These are phyloP conservation scores for Cornus suecica DNA, from an alignment of 148 eudicot species.

Conservation along the genomic window DNA sequence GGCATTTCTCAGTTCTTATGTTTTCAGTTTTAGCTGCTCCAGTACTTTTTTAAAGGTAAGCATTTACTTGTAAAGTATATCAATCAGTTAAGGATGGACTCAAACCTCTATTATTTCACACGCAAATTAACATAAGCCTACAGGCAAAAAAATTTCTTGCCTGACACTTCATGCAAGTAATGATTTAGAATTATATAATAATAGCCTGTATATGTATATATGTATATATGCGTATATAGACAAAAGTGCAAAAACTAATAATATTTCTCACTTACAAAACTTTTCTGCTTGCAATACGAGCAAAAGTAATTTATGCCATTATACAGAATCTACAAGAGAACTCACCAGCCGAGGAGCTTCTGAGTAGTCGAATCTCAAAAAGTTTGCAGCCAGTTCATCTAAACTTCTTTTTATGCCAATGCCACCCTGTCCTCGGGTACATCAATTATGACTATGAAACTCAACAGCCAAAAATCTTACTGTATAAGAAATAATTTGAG, in stretches of 20 bases:
- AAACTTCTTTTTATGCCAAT: conserved; percentile 73
- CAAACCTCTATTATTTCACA: not conserved
- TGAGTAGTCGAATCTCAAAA: conserved; percentile 55
- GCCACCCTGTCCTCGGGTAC: conserved; percentile 62
- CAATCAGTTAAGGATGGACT: not conserved
- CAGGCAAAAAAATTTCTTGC: not conserved
- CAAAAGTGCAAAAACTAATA: too few species aligned
- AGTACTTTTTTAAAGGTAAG: too few species aligned
- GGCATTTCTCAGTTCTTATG: too few species aligned
- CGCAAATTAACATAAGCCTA: not conserved
- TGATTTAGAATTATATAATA: not conserved
- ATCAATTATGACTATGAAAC: not conserved
- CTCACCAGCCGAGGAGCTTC: conserved; percentile 92
- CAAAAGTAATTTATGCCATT: not conserved
- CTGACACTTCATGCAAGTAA: not conserved
- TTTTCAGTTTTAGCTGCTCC: too few species aligned
- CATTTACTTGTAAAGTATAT: too few species aligned
- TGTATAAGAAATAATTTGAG: not conserved
- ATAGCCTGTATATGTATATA: not conserved
- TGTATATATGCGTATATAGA: too few species aligned
- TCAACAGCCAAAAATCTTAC: conserved; percentile 4
- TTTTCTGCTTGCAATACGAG: not conserved
- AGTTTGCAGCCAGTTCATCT: conserved; percentile 81
- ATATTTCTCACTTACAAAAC: not conserved
- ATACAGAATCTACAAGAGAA: not conserved